A percentile compares a stretch with the other conserved stretches of the same genome.
Conservation (phyloP, 106 monocot genomes). For the Xerophyta viscosa region DNA sequence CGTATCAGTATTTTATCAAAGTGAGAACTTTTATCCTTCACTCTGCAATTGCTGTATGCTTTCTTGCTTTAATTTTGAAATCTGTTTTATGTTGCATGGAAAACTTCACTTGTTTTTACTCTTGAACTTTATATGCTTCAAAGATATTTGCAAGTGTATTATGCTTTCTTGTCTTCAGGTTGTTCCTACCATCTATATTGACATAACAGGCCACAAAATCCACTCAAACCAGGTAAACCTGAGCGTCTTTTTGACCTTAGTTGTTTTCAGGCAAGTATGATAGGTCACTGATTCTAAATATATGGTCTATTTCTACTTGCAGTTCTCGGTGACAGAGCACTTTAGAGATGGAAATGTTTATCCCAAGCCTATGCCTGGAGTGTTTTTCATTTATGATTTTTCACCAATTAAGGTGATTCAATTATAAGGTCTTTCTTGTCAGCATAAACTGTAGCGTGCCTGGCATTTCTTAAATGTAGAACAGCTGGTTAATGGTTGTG, state of each 20-base stretch:
- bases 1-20: slow-evolving; percentile 94
- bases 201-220: slow-evolving; percentile 72
- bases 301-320: slow-evolving; percentile 15
- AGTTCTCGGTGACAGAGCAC: slow-evolving; percentile 99
- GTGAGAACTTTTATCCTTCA: slow-evolving; percentile 26
- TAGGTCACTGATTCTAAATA: not conserved
- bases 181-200: slow-evolving; percentile 88
- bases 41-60: not conserved
- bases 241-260: not conserved
- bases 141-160: too few relatives aligned
- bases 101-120: too few relatives aligned
- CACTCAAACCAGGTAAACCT: slow-evolving; percentile 81
- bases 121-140: too few relatives aligned
- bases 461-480: too few relatives aligned
- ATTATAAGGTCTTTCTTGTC: not conserved
- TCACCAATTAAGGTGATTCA: slow-evolving; percentile 85
- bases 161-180: slow-evolving; percentile 44
- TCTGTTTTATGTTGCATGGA: not conserved
- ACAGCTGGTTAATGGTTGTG: too few relatives aligned
- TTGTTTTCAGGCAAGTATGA: not conserved
- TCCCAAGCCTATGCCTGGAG: slow-evolving; percentile 58
- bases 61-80: not conserved
- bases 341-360: slow-evolving; percentile 58
- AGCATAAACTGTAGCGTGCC: not conserved
- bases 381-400: slow-evolving; percentile 89